These are phyloP conservation scores for Solanum acaule DNA, from an alignment of 257 asterid genomes.

Conservation along the genomic window DNA sequence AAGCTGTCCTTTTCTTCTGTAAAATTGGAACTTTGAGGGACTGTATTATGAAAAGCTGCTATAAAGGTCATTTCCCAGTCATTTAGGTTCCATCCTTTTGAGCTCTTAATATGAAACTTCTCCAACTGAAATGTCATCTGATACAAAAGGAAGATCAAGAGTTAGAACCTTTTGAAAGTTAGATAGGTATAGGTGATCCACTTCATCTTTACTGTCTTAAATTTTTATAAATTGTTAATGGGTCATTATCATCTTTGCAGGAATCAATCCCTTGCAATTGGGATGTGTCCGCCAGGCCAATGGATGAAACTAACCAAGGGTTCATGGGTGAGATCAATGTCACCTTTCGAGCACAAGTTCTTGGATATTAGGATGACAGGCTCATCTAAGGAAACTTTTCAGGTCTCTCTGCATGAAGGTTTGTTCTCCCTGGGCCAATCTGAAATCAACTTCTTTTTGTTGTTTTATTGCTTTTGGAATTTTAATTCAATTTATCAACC, in stretches of 20 bases:
- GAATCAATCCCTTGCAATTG: slow-evolving; percentile 65
- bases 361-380: slow-evolving; percentile 58
- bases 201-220: neutral
- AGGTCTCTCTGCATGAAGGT: slow-evolving; percentile 86
- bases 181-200: neutral
- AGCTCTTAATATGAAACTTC: neutral
- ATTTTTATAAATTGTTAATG: neutral
- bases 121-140: neutral
- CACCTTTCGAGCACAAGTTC: slow-evolving; percentile 78
- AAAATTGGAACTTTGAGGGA: neutral
- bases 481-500: neutral
- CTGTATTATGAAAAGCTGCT: neutral
- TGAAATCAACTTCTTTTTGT: neutral
- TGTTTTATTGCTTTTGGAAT: neutral
- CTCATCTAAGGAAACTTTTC: slow-evolving; percentile 41
- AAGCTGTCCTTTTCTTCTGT: neutral
- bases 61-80: neutral
- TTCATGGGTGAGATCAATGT: slow-evolving; percentile 66
- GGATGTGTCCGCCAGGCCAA: slow-evolving; percentile 70
- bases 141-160: neutral
- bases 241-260: slow-evolving; percentile 24
- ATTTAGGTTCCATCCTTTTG: neutral
- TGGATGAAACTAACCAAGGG: slow-evolving; percentile 76
- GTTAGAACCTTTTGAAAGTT: neutral
- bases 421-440: slow-evolving; percentile 9